Conservation (phyloP, 192 early-diverging fungal genomes). For the Rhizoclosmatium sp. region DNA sequence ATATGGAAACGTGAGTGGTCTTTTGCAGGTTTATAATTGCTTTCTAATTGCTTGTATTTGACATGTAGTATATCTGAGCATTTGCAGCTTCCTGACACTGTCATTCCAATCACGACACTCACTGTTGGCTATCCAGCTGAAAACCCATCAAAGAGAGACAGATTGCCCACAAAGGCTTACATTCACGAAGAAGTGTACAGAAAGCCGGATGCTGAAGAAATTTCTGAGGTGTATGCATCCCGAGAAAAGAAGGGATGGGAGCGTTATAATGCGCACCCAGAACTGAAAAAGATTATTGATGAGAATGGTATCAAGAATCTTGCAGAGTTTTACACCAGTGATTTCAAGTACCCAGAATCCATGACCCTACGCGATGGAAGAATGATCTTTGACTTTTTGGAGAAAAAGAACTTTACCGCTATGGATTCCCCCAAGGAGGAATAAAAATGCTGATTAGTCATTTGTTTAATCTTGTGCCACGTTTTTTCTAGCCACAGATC, state of each 20-base stretch:
- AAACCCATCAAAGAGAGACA: constrained; percentile 9
- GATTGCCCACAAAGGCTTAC: constrained; percentile 8
- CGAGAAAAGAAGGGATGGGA: constrained; percentile 13
- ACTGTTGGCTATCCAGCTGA: constrained; percentile 20
- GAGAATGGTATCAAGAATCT: neutral
- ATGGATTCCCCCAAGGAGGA: neutral
- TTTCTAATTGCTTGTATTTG: neutral
- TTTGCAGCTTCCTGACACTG: constrained; percentile 1
- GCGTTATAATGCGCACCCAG: neutral
- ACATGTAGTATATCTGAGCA: neutral
- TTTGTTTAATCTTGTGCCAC: too few species aligned
- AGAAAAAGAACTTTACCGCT: neutral
- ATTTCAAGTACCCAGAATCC: constrained; percentile 15
- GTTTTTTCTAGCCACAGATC: too few species aligned
- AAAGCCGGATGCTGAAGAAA: constrained; percentile 1
- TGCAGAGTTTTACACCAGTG: constrained; percentile 16
- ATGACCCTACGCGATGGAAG: neutral
- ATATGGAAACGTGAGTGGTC: neutral
- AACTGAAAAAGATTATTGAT: neutral
- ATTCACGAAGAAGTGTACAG: constrained; percentile 13
- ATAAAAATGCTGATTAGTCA: too few species aligned
- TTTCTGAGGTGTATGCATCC: neutral
- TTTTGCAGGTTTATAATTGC: neutral
- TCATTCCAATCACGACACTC: constrained; percentile 10
- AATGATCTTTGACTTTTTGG: neutral